Percentiles rank a stretch among this genome's conserved stretches.
These are phyloP conservation scores for Phyllosticta paracitricarpa DNA, from an alignment of 2,329 filamentous ascomycete species.

Conservation along the genomic window DNA sequence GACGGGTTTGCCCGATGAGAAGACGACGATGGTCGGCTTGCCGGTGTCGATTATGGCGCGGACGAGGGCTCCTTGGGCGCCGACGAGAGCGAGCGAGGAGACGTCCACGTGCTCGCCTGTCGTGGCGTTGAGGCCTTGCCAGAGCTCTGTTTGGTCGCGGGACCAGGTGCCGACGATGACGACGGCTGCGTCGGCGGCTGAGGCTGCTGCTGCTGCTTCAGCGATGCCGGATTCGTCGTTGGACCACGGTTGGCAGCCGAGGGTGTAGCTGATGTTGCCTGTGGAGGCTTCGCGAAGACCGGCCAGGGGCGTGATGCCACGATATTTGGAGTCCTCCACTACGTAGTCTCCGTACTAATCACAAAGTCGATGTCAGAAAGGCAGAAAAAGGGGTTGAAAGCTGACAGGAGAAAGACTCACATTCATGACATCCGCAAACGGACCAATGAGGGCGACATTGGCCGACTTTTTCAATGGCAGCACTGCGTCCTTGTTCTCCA, in stretches of 20 bases:
- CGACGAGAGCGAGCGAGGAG: conserved; percentile 54
- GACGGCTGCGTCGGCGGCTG: conserved; percentile 59
- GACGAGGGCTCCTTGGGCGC: conserved; percentile 58
- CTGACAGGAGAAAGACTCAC: conserved; percentile 30
- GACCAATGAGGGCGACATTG: conserved; percentile 64
- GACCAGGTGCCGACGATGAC: conserved; percentile 69
- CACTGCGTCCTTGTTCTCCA: conserved; percentile 59
- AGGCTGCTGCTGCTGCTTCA: conserved; percentile 55
- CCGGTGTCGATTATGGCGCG: conserved; percentile 57
- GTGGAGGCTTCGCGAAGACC: conserved; percentile 52
- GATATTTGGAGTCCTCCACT: conserved; percentile 52
- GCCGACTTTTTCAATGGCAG: conserved; percentile 57
- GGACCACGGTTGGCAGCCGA: conserved; percentile 66
- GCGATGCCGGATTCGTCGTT: conserved; percentile 57
- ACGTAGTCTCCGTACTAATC: conserved; percentile 62
- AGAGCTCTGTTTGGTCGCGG: conserved; percentile 61
- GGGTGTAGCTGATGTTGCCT: conserved; percentile 53
- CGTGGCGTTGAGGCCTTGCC: conserved; percentile 61
- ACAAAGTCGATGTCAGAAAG: not conserved
- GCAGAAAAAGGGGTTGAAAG: too few species aligned
- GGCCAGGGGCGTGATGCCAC: conserved; percentile 59
- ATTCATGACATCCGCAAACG: conserved; percentile 65
- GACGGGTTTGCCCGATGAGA: conserved; percentile 60
- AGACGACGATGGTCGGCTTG: conserved; percentile 58
- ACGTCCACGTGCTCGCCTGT: conserved; percentile 67